These are phyloP conservation scores for Betula pendula DNA, from an alignment of 306 rosid species.

Conservation along the genomic window DNA sequence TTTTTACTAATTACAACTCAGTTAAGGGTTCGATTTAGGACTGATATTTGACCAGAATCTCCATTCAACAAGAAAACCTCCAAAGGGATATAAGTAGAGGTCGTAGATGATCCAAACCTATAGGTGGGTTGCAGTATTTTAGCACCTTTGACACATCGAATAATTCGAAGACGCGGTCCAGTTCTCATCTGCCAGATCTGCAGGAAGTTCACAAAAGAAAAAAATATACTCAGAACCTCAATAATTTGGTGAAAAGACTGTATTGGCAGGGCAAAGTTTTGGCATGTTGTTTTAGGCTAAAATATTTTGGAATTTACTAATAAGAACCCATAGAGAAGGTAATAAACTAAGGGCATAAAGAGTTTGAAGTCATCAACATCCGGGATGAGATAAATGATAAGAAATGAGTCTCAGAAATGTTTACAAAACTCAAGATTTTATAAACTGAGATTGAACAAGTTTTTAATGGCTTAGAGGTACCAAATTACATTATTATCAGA, in stretches of 20 bases:
- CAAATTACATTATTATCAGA: not conserved
- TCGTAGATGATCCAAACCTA: conserved; percentile 74
- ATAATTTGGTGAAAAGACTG: not conserved
- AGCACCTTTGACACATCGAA: conserved; percentile 78
- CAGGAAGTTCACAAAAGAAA: conserved; percentile 18
- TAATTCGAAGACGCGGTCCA: conserved; percentile 88
- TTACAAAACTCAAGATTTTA: not conserved
- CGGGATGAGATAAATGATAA: not conserved
- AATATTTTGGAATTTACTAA: not conserved
- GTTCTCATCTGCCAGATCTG: conserved; percentile 99
- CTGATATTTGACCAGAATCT: conserved; percentile 84
- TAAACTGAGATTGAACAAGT: not conserved
- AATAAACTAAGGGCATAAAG: not conserved
- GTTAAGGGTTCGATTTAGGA: conserved; percentile 62
- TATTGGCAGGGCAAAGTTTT: no score
- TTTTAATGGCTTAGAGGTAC: not conserved
- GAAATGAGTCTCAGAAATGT: not conserved
- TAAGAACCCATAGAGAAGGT: not conserved
- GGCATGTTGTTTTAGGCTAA: not conserved
- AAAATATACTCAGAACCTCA: not conserved
- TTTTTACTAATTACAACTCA: conserved; percentile 27
- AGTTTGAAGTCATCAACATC: not conserved
- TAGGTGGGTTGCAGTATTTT: conserved; percentile 86
- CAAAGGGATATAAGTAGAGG: conserved; percentile 75
- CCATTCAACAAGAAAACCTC: conserved; percentile 96